Evolutionary conservation across 1,139 yeast species (phyloP).

Genomic region (Chernovozyma aurita): DNA sequence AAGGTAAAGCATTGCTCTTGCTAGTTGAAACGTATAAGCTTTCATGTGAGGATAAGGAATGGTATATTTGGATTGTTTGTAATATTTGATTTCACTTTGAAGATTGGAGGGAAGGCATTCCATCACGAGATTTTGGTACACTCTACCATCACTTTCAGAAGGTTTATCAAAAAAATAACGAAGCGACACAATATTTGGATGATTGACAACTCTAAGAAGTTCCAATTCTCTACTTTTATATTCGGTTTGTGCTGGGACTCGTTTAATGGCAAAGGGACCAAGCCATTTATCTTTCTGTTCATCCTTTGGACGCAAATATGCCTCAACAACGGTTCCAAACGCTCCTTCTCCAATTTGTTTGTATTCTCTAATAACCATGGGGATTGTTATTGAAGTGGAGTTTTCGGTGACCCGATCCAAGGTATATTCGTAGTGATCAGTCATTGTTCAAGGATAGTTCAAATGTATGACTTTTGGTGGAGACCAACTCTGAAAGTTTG

Average conservation of each 20-base stretch:
- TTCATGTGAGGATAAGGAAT: slow-evolving; percentile 72
- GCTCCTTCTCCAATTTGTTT: slow-evolving; percentile 82
- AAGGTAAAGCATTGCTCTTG: slow-evolving; percentile 76
- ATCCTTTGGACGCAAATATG: slow-evolving; percentile 42
- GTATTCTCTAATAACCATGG: slow-evolving; percentile 68
- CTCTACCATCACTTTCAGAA: slow-evolving; percentile 52
- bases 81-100: slow-evolving; percentile 69
- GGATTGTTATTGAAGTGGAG: slow-evolving; percentile 44
- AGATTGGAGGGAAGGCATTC: slow-evolving; percentile 79
- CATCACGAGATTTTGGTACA: slow-evolving; percentile 79
- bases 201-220: slow-evolving; percentile 66
- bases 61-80: slow-evolving; percentile 57
- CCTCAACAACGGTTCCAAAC: slow-evolving; percentile 78
- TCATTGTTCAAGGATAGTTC: too few relatives aligned
- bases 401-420: slow-evolving; percentile 61
- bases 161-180: slow-evolving; percentile 66
- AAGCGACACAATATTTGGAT: slow-evolving; percentile 70
- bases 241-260: slow-evolving; percentile 83
- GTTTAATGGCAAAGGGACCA: slow-evolving; percentile 78
- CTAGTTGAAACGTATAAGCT: slow-evolving; percentile 74
- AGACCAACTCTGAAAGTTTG: too few relatives aligned
- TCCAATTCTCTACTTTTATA: slow-evolving; percentile 77
- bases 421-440: slow-evolving; percentile 20
- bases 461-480: neutral
- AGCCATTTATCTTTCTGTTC: slow-evolving; percentile 40